Base-by-base conservation (phyloP, 345 rosid species). In the Gossypium australe region DNA sequence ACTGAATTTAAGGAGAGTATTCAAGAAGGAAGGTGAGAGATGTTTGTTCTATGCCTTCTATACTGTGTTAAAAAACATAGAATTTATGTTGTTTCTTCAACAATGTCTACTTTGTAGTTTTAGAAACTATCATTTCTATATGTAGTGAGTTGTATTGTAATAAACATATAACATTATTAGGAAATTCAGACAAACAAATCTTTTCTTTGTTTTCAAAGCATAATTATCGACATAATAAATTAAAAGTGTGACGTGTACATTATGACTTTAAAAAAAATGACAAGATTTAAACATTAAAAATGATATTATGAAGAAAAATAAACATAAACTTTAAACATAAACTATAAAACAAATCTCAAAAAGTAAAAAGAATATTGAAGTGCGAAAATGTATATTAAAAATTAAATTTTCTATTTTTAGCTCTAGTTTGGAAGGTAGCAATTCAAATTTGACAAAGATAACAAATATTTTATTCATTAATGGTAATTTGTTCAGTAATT, bases 271-370 rank as follows among this genome's bases (percentile, higher is more conserved):
- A 29, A 29, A 29, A 29, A 29, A 29, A 29, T 0, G 0, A 29
- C 0, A 0, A 29, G 0, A 27, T 27, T 27, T 27, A 29, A 29
- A 29, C 0, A 3, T 29, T 29, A 3, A 0, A 3, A 3, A 0
- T 29, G 0, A 29, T 29, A 29, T 29, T 29, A 29, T 29, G 3
- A 29, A 29, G 27, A 29, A 29, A 29, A 29, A 29, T 0, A 3
- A 29, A 0, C 5, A 29, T 29, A 29, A 29, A 29, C 6, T 29
- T 29, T 29, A 29, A 4, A 29, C 0, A 4, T 29, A 29, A 29
- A 4, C 0, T 0, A 0, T 4, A 29, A 29, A 29, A 4, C 0
- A 29, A 29, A 29, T 0, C 6, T 29, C 5, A 3, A 29, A 29
- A 29, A 29, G 2, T 29, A 0, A 29, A 29, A 29, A 29, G 4